Percentiles rank a stretch among this genome's conserved stretches.
phyloP scores from a whole-genome alignment of 2,329 filamentous ascomycete genomes.

The Ophiostoma sp. region DNA sequence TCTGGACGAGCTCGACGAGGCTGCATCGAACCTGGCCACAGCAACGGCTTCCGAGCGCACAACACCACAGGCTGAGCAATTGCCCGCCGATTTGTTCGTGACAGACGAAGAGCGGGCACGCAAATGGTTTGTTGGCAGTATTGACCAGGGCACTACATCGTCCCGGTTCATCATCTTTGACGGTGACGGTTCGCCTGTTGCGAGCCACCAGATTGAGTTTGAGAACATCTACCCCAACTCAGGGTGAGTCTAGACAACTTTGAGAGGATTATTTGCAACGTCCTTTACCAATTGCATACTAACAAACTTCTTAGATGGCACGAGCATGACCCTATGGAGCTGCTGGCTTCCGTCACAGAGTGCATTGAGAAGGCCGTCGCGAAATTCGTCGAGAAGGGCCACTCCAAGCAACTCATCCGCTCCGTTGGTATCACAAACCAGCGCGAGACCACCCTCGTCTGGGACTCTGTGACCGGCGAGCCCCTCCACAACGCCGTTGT shows the following conservation, averaged over 20 bases:
- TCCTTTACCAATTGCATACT: neutral
- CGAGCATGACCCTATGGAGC: slow-evolving; percentile 79
- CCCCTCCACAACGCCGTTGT: slow-evolving; percentile 82
- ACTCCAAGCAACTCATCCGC: slow-evolving; percentile 67
- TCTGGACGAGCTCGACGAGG: slow-evolving; percentile 25
- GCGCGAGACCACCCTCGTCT: slow-evolving; percentile 82
- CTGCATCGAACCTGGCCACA: slow-evolving; percentile 21
- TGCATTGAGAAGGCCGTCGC: slow-evolving; percentile 70
- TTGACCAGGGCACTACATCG: slow-evolving; percentile 89
- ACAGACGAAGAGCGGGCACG: slow-evolving; percentile 38
- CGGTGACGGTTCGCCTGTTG: slow-evolving; percentile 72
- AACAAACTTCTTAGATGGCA: slow-evolving; percentile 66
- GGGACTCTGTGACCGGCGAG: slow-evolving; percentile 79
- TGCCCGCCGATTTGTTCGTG: slow-evolving; percentile 38
- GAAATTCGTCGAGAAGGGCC: slow-evolving; percentile 76
- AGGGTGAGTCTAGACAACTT: slow-evolving; percentile 59
- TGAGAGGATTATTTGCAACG: neutral
- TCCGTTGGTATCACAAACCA: slow-evolving; percentile 87
- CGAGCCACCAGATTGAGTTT: slow-evolving; percentile 84
- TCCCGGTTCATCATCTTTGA: slow-evolving; percentile 91
- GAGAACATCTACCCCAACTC: slow-evolving; percentile 80
- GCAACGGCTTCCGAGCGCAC: slow-evolving; percentile 24
- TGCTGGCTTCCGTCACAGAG: slow-evolving; percentile 71
- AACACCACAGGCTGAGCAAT: slow-evolving; percentile 28
- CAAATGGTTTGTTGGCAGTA: slow-evolving; percentile 75